Conservation (phyloP, 352 stramenopile genomes). For the Chloridella minuta region DNA sequence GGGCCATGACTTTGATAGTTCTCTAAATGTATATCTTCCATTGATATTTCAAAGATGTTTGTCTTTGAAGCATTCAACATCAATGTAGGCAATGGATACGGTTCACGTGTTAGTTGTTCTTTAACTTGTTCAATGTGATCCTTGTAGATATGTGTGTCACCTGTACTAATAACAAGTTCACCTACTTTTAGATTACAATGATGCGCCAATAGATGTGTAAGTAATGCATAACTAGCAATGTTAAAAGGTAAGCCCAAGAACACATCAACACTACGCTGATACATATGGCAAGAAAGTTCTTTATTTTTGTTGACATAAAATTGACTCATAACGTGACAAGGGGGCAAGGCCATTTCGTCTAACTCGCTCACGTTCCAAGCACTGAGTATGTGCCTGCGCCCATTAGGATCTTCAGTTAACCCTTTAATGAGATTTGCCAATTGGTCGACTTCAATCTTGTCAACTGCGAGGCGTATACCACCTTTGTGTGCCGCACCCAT, state of each 20-base stretch:
- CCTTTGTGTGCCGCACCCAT: slow-evolving; percentile 51
- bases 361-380: slow-evolving; percentile 83
- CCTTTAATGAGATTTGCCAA: slow-evolving; percentile 73
- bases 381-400: slow-evolving; percentile 82
- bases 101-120: slow-evolving; percentile 61
- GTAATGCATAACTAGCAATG: slow-evolving; percentile 89
- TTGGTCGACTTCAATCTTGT: slow-evolving; percentile 88
- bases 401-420: slow-evolving; percentile 73
- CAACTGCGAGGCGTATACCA: slow-evolving; percentile 67
- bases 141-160: slow-evolving; percentile 93
- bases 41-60: slow-evolving; percentile 35
- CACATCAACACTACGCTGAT: slow-evolving; percentile 96
- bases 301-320: slow-evolving; percentile 46
- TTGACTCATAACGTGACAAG: slow-evolving; percentile 59
- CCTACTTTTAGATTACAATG: slow-evolving; percentile 53
- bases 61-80: slow-evolving; percentile 22
- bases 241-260: slow-evolving; percentile 98
- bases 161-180: slow-evolving; percentile 93
- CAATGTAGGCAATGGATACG: slow-evolving; percentile 19
- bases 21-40: too few species aligned
- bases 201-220: slow-evolving; percentile 77
- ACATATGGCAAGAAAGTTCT: slow-evolving; percentile 69
- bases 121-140: slow-evolving; percentile 95
- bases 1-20: too few species aligned
- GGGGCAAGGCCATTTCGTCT: slow-evolving; percentile 77